These are phyloP conservation scores for Podila clonocystis DNA, from an alignment of 192 early-diverging fungal species.

Conservation along the genomic window DNA sequence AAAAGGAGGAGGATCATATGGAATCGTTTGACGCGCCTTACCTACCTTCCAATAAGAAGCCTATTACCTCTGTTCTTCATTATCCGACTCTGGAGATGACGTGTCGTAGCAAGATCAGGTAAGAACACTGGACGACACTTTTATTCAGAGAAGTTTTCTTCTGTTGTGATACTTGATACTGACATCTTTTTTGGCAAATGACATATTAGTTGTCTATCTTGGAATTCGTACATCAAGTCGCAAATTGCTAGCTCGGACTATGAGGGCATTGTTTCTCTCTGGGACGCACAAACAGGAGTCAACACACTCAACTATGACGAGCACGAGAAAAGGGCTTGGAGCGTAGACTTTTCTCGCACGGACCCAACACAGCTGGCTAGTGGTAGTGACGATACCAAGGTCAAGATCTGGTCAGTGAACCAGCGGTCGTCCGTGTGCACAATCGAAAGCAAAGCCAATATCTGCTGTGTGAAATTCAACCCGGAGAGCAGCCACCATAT, in stretches of 20 bases:
- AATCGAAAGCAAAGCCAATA: constrained; percentile 87
- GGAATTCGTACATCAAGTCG: constrained; percentile 88
- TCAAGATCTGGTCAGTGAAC: constrained; percentile 88
- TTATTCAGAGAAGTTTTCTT: too few species aligned
- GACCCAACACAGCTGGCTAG: constrained; percentile 86
- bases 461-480: constrained; percentile 95
- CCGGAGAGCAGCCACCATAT: constrained; percentile 77
- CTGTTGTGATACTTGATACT: background rate
- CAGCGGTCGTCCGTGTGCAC: constrained; percentile 77
- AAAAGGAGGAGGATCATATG: constrained; percentile 32
- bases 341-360: constrained; percentile 82
- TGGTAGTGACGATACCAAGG: constrained; percentile 93
- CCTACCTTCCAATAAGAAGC: constrained; percentile 27
- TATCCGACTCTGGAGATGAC: constrained; percentile 86
- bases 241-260: constrained; percentile 93
- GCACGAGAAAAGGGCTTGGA: constrained; percentile 94
- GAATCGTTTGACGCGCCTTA: constrained; percentile 22
- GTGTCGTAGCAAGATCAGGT: constrained; percentile 89
- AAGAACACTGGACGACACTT: background rate
- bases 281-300: constrained; percentile 82
- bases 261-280: constrained; percentile 89
- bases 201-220: constrained; percentile 82
- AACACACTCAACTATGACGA: constrained; percentile 78
- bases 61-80: constrained; percentile 62
- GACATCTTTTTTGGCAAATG: background rate